Conservation (phyloP, 352 stramenopile genomes). For the Phytophthora litchii region DNA sequence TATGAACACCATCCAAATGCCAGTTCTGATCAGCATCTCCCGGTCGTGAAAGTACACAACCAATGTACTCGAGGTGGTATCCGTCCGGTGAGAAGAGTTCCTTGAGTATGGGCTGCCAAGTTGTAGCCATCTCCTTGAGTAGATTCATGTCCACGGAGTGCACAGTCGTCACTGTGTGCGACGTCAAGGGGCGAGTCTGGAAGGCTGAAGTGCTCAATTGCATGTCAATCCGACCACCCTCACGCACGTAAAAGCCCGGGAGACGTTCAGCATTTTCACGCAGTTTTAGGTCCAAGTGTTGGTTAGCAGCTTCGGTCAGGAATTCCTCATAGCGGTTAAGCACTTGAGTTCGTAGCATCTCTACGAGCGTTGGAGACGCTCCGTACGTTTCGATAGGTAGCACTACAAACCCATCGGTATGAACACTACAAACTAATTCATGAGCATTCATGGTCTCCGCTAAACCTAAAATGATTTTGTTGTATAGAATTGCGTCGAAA, state of each 20-base stretch:
- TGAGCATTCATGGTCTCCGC: constrained; percentile 24
- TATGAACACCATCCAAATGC: constrained; percentile 80
- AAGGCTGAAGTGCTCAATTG: constrained; percentile 43
- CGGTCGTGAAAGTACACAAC: constrained; percentile 68
- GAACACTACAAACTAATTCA: constrained; percentile 34
- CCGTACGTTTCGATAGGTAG: constrained; percentile 28
- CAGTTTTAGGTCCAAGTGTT: constrained; percentile 40
- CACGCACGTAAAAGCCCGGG: constrained; percentile 70
- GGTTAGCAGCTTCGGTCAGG: constrained; percentile 30
- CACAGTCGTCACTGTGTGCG: constrained; percentile 4
- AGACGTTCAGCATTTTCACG: constrained; percentile 58
- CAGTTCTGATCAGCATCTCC: constrained; percentile 77
- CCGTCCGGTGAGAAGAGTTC: constrained; percentile 24
- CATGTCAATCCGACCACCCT: constrained; percentile 78
- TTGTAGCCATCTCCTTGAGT: constrained; percentile 38
- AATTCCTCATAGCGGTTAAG: constrained; percentile 45
- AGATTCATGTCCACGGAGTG: constrained; percentile 33
- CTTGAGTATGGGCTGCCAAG: constrained; percentile 36
- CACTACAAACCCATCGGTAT: constrained; percentile 57
- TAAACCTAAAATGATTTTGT: constrained; percentile 7
- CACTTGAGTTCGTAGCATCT: constrained; percentile 34
- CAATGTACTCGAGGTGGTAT: constrained; percentile 70
- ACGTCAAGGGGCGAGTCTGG: constrained; percentile 15
- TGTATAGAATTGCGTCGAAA: constrained; percentile 8
- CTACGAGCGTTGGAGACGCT: constrained; percentile 22